Percentiles rank a stretch among this genome's conserved stretches.
Conservation (phyloP, 495 filamentous ascomycete genomes). For the Tuber calosporum region DNA sequence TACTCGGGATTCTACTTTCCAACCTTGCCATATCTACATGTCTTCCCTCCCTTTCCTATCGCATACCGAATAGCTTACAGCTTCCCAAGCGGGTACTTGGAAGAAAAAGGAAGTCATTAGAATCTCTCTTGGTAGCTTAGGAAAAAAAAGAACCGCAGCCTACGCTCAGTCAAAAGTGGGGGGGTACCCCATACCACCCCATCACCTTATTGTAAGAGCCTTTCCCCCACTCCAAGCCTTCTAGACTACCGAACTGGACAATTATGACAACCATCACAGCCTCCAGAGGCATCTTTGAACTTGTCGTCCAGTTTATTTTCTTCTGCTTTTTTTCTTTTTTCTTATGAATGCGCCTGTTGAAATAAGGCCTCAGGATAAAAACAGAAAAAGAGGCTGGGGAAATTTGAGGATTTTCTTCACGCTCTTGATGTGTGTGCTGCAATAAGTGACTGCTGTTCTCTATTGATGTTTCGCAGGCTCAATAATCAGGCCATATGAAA, state of each 20-base stretch:
- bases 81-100: not conserved
- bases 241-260: no score
- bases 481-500: not conserved
- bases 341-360: not conserved
- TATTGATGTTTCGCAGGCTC: not conserved
- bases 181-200: not conserved
- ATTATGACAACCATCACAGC: not conserved
- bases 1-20: not conserved
- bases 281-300: not conserved
- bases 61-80: not conserved
- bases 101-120: not conserved
- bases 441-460: not conserved
- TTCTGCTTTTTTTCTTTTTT: not conserved
- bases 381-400: not conserved
- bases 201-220: not conserved
- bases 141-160: slow-evolving; percentile 1
- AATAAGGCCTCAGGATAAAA: not conserved
- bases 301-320: not conserved
- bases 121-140: not conserved
- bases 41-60: not conserved
- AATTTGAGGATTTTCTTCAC: not conserved
- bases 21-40: not conserved
- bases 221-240: not conserved
- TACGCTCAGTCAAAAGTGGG: slow-evolving; percentile 1
- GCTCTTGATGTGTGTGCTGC: not conserved